Conservation (phyloP, 106 monocot genomes). For the Dendrobium nobile region DNA sequence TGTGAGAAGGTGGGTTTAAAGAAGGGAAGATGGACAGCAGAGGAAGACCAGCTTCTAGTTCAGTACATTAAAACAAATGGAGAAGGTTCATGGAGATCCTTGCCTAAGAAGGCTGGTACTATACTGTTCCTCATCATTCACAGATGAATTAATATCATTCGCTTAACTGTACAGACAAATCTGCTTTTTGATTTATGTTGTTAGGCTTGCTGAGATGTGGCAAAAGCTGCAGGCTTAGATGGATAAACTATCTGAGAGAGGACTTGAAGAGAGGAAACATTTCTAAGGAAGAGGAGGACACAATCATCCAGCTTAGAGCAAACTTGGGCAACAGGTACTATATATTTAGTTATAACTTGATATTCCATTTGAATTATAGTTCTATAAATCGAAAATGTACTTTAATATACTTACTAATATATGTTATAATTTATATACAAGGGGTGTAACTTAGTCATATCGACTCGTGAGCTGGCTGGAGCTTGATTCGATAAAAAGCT, state of each 20-base stretch:
- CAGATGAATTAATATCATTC: too few species aligned
- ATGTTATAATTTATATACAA: not conserved
- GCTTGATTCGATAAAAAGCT: too few species aligned
- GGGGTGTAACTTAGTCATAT: too few species aligned
- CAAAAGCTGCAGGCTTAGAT: conserved; percentile 8
- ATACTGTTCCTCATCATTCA: conserved; percentile 6
- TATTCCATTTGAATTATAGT: not conserved
- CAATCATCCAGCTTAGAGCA: conserved; percentile 1
- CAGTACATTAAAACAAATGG: conserved; percentile 33
- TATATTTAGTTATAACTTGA: not conserved
- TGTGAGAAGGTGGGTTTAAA: conserved; percentile 55
- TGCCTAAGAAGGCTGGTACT: conserved; percentile 54
- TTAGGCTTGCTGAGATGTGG: not conserved
- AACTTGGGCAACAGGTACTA: conserved; percentile 5
- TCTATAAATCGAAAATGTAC: too few species aligned
- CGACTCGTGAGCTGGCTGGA: too few species aligned
- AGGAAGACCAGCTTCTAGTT: conserved; percentile 40
- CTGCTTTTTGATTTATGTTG: not conserved
- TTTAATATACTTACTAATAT: not conserved
- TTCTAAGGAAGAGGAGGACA: conserved; percentile 10
- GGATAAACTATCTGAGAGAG: conserved; percentile 12
- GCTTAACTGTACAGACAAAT: not conserved
- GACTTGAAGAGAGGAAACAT: conserved; percentile 8
- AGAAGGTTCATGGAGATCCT: conserved; percentile 53
- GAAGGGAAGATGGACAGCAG: conserved; percentile 52